Conservation (phyloP, 306 rosid species). For the Geum urbanum region DNA sequence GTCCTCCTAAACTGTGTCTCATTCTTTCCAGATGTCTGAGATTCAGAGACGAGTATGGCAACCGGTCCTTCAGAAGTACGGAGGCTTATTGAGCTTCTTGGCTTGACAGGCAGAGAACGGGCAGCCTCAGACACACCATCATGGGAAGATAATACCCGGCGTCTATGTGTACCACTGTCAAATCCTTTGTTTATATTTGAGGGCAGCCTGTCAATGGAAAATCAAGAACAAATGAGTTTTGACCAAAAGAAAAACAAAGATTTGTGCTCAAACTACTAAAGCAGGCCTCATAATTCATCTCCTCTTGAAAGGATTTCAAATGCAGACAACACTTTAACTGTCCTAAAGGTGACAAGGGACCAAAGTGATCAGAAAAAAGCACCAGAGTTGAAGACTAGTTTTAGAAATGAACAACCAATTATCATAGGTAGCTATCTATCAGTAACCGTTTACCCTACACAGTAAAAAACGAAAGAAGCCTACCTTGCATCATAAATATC, state of each 20-base stretch:
- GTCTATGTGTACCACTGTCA: conserved; percentile 44
- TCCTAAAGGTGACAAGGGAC: neutral
- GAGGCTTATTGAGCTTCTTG: conserved; percentile 27
- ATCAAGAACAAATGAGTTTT: neutral
- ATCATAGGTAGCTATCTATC: neutral
- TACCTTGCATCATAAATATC: conserved; percentile 63
- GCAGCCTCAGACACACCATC: conserved; percentile 53
- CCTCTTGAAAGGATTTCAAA: too few relatives aligned
- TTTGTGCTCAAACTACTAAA: neutral
- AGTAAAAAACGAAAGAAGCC: neutral
- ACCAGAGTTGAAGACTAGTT: neutral
- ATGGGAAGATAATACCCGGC: conserved; percentile 49
- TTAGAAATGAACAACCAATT: neutral
- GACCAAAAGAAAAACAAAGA: too few relatives aligned
- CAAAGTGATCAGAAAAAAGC: neutral
- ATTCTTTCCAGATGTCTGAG: conserved; percentile 43
- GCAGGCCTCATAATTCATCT: neutral
- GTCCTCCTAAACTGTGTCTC: conserved; percentile 47
- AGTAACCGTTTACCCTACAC: neutral
- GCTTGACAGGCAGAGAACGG: conserved; percentile 37
- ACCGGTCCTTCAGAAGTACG: conserved; percentile 25
- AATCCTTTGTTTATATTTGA: conserved; percentile 35
- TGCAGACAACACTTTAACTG: neutral
- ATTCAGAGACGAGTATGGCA: conserved; percentile 28
- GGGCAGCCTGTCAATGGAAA: conserved; percentile 38